Evolutionary conservation across 441 rosid genomes (phyloP), one percentile per base, ranked within the genome.

Genomic region (Capsella rubella): DNA sequence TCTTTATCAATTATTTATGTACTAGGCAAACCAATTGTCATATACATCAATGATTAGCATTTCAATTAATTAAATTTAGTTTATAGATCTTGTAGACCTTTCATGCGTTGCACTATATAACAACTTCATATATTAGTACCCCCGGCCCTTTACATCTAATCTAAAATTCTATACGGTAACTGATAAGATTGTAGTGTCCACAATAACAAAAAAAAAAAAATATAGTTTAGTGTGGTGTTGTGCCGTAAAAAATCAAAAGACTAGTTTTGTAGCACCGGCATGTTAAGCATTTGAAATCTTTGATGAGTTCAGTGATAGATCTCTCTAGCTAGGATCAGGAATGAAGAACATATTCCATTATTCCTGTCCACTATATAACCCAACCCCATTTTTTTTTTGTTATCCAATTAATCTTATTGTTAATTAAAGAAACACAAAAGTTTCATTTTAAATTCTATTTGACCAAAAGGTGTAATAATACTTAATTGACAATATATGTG

Each of bases 91-190:
- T 25, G 43, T 76, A 70, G 70, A 56, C 54, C 76, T 49, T 47
- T 47, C 66, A 76, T 69, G 79, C 75, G 21, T 39, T 63, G 79
- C 79, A 76, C 72, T 64, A 56, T 47, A 45, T 29, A 32, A 40
- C 67, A 63, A 39, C 65, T 58, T 64, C 65, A 56, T 8, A 35
- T 54, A 37, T 12, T 28, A 47, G 11, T n/a, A 64, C 4, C 27
- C 39, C 25, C 25, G 25, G 25, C 25, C 43, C 49, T 51, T 51
- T n/a, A 51, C 66, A 58, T 59, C 29, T 59, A 31, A 21, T 21
- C 25, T 21, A 21, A 21, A 21, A 21, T 21, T 32, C 11, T 59
- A 53, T 64, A 43, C 14, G 35, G 37, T 39, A 35, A 64, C 18
- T 74, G 25, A 4, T 67, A 31, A 31, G 63, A 58, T 40, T n/a